Evolutionary conservation across 768 basidiomycete genomes (phyloP).

Genomic region (Clavulina sp.): DNA sequence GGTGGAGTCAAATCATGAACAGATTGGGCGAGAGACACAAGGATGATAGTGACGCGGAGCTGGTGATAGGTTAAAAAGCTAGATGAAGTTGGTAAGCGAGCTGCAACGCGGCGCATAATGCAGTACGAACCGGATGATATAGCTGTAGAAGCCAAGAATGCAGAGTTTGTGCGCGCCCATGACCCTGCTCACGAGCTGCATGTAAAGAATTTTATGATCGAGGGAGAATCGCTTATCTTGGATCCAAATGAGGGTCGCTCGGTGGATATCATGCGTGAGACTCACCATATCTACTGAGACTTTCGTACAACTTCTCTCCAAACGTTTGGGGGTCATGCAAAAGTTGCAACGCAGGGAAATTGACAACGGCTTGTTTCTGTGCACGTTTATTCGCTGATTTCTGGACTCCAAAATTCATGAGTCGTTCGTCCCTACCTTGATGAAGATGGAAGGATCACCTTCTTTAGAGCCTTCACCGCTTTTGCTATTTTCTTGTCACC

Average conservation of each 20-base stretch:
- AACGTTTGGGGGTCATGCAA: slow-evolving; percentile 93
- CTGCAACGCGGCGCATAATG: background rate
- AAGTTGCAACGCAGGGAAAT: slow-evolving; percentile 78
- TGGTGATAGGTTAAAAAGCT: slow-evolving; percentile 77
- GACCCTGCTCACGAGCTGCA: slow-evolving; percentile 89
- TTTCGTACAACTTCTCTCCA: slow-evolving; percentile 80
- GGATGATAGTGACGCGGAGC: slow-evolving; percentile 79
- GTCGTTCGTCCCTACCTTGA: no score
- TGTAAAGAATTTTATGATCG: slow-evolving; percentile 91
- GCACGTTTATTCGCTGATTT: slow-evolving; percentile 19
- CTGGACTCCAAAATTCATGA: background rate
- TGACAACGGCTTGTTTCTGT: slow-evolving; percentile 17
- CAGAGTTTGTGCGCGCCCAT: slow-evolving; percentile 88
- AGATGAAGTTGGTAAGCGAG: slow-evolving; percentile 22
- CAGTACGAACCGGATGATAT: slow-evolving; percentile 41
- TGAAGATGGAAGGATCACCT: no score
- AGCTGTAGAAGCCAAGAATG: slow-evolving; percentile 88
- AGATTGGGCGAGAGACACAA: slow-evolving; percentile 85
- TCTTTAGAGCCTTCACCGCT: slow-evolving; percentile 54
- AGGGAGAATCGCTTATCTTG: slow-evolving; percentile 84
- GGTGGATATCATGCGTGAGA: background rate
- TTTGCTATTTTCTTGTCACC: slow-evolving; percentile 67
- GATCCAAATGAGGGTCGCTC: background rate
- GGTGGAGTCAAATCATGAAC: slow-evolving; percentile 93
- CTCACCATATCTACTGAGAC: slow-evolving; percentile 46